These are phyloP conservation scores for Tetraselmis striata DNA, from an alignment of 139 green algal species.

Conservation along the genomic window DNA sequence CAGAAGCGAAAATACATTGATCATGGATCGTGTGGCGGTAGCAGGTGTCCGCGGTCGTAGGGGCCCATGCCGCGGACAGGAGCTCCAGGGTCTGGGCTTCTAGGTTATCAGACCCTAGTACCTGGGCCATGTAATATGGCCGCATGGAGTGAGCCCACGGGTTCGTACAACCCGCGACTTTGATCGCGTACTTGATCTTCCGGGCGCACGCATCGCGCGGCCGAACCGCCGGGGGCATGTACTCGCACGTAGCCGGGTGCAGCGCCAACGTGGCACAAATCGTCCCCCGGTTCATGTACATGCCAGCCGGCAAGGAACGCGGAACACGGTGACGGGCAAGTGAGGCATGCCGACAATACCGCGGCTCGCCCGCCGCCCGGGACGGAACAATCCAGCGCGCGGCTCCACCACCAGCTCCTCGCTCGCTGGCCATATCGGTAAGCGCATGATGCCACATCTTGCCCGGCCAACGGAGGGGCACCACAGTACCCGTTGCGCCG, in stretches of 20 bases:
- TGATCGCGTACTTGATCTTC: background rate
- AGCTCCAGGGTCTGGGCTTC: background rate
- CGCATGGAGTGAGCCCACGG: background rate
- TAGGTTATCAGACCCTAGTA: background rate
- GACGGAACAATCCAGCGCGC: background rate
- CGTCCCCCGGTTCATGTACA: background rate
- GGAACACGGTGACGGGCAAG: background rate
- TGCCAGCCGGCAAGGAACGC: background rate
- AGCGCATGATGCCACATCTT: background rate
- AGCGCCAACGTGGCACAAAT: background rate
- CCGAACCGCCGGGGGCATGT: background rate
- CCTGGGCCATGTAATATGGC: background rate
- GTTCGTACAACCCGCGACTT: background rate
- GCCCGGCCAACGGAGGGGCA: background rate
- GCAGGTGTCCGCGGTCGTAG: background rate
- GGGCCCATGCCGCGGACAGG: background rate
- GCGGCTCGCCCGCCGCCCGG: background rate
- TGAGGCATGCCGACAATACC: background rate
- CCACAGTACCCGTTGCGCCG: too few relatives aligned
- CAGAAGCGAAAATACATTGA: too few relatives aligned
- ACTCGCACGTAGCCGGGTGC: background rate
- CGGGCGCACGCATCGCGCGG: background rate
- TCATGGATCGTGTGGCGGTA: background rate
- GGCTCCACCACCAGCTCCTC: background rate
- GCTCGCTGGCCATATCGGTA: background rate